Evolutionary conservation across 1,284 basidiomycete species (phyloP).

Genomic region (Cutaneotrichosporon mucoides): DNA sequence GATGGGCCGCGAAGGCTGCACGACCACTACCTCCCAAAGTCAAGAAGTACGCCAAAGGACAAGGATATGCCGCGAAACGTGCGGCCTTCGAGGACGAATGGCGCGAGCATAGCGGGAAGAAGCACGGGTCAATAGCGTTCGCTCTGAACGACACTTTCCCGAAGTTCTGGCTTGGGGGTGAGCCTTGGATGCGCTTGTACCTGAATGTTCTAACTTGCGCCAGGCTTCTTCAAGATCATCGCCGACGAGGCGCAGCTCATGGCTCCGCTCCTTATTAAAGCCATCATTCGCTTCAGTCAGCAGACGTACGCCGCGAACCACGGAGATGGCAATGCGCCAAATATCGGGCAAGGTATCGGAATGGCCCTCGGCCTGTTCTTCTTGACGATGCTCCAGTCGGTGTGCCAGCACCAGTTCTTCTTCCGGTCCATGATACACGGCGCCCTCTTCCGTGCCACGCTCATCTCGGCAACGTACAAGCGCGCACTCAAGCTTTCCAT

Average conservation of each 20-base stretch:
- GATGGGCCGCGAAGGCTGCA: slow-evolving; percentile 53
- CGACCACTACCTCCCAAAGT: slow-evolving; percentile 19
- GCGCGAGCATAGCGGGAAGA: slow-evolving; percentile 40
- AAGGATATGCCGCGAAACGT: not conserved
- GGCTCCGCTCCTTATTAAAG: slow-evolving; percentile 63
- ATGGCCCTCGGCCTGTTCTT: slow-evolving; percentile 68
- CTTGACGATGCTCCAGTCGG: slow-evolving; percentile 58
- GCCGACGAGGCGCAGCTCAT: slow-evolving; percentile 57
- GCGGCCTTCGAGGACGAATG: slow-evolving; percentile 32
- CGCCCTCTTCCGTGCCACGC: slow-evolving; percentile 63
- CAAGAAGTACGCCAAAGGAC: slow-evolving; percentile 11
- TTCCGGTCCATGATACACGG: slow-evolving; percentile 70
- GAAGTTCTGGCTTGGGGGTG: slow-evolving; percentile 65
- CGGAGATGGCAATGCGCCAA: slow-evolving; percentile 45
- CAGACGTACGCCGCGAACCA: slow-evolving; percentile 46
- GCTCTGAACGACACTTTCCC: slow-evolving; percentile 70
- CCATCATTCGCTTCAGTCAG: slow-evolving; percentile 65
- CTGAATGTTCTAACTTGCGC: not conserved
- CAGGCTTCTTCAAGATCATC: slow-evolving; percentile 48
- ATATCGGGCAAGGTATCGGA: slow-evolving; percentile 63
- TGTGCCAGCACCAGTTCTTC: slow-evolving; percentile 69
- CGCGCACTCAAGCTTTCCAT: slow-evolving; percentile 64
- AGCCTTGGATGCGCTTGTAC: slow-evolving; percentile 13
- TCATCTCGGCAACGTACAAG: slow-evolving; percentile 71
- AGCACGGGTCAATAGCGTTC: slow-evolving; percentile 59